phyloP scores from a whole-genome alignment of 1,284 basidiomycete genomes.

The Fomitopsis pinicola region DNA sequence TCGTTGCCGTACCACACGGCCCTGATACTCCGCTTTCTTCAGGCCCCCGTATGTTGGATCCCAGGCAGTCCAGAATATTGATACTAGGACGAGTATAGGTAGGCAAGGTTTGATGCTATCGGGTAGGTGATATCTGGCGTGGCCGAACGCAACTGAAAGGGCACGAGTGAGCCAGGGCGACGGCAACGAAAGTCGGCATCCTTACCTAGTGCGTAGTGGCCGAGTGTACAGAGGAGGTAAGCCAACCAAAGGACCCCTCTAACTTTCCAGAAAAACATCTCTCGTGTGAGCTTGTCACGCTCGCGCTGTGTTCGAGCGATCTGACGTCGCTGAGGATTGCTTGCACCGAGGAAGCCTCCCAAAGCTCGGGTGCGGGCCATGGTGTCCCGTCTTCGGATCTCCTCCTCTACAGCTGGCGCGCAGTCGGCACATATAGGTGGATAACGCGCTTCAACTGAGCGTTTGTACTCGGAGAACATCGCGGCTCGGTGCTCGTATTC shows the following conservation, averaged over 20 bases:
- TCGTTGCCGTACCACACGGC: slow-evolving; percentile 58
- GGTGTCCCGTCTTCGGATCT: slow-evolving; percentile 71
- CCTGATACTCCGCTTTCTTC: slow-evolving; percentile 57
- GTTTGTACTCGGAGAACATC: slow-evolving; percentile 65
- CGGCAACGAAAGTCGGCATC: slow-evolving; percentile 6
- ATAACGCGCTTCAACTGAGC: slow-evolving; percentile 75
- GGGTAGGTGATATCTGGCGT: slow-evolving; percentile 8
- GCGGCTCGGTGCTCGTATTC: slow-evolving; percentile 61
- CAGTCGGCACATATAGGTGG: slow-evolving; percentile 81
- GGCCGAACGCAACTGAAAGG: slow-evolving; percentile 15
- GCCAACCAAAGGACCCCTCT: slow-evolving; percentile 59
- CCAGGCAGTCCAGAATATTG: slow-evolving; percentile 71
- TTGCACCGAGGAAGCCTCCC: slow-evolving; percentile 59
- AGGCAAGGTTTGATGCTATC: slow-evolving; percentile 23
- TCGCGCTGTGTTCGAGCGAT: slow-evolving; percentile 36
- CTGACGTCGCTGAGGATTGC: slow-evolving; percentile 46
- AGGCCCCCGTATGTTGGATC: slow-evolving; percentile 67
- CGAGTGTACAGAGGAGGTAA: slow-evolving; percentile 41
- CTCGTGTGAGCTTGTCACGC: slow-evolving; percentile 36
- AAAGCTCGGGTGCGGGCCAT: slow-evolving; percentile 81
- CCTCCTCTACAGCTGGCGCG: slow-evolving; percentile 73
- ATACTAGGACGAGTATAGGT: slow-evolving; percentile 47
- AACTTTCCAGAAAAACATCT: slow-evolving; percentile 55
- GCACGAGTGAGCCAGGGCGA: neutral
- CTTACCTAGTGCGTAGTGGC: slow-evolving; percentile 43